Evolutionary conservation across 805 yeast genomes (phyloP).

Genomic region (Suhomyces xylopsoci): DNA sequence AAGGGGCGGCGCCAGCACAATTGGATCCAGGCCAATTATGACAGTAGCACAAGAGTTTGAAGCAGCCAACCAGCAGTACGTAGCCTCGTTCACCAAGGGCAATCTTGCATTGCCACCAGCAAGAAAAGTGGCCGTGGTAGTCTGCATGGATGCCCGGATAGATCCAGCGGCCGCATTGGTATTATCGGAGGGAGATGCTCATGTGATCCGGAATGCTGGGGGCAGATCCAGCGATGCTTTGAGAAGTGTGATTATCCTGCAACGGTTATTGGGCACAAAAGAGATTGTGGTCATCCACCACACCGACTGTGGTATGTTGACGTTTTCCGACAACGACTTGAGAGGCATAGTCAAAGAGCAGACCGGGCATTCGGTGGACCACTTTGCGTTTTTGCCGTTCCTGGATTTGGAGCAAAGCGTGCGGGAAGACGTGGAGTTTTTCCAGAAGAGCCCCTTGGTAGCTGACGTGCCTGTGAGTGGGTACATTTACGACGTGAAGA

Average conservation of each 20-base stretch:
- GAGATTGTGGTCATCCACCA: constrained; percentile 41
- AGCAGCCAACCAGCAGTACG: constrained; percentile 20
- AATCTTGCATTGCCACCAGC: constrained; percentile 37
- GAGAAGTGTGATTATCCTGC: constrained; percentile 38
- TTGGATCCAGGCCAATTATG: constrained; percentile 1
- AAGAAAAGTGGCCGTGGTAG: constrained; percentile 31
- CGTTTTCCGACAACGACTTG: constrained; percentile 31
- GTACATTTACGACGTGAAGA: constrained; percentile 36
- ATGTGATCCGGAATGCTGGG: constrained; percentile 44
- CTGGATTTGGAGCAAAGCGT: constrained; percentile 33
- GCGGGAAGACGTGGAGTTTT: constrained; percentile 30
- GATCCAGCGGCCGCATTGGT: constrained; percentile 38
- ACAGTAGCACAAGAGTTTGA: constrained; percentile 10
- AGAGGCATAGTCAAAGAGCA: constrained; percentile 27
- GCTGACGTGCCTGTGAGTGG: constrained; percentile 38
- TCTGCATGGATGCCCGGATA: constrained; percentile 43
- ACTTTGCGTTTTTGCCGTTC: constrained; percentile 34
- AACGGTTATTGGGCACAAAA: constrained; percentile 36
- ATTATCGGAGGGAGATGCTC: constrained; percentile 40
- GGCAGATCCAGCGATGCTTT: constrained; percentile 41
- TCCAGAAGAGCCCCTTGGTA: constrained; percentile 27
- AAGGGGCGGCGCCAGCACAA: neutral
- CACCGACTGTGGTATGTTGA: constrained; percentile 46
- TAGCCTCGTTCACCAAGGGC: constrained; percentile 23
- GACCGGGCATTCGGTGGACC: constrained; percentile 27